Percentiles rank a stretch among this genome's conserved stretches.
These are phyloP conservation scores for Fomes fomentarius DNA, from an alignment of 1,284 basidiomycete species.

Conservation along the genomic window DNA sequence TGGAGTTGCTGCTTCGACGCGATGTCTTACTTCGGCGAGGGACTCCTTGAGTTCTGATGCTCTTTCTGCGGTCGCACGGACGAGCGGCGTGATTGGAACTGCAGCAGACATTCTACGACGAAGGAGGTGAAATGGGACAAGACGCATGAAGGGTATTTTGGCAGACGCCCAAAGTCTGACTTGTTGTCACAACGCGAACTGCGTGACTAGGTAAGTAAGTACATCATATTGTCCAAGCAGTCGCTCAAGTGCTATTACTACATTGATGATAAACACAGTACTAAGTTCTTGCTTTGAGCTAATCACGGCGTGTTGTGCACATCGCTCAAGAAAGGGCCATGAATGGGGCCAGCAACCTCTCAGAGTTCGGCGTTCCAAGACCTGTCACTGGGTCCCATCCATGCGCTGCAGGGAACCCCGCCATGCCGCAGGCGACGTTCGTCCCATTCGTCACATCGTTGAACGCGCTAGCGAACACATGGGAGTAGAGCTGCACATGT, in stretches of 20 bases:
- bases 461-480: slow-evolving; percentile 33
- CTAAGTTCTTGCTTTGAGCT: no score
- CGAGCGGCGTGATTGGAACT: slow-evolving; percentile 2
- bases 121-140: slow-evolving; percentile 5
- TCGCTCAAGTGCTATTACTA: no score
- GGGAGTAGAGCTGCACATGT: slow-evolving; percentile 32
- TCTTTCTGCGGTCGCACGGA: slow-evolving; percentile 30
- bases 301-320: no score
- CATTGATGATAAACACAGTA: no score
- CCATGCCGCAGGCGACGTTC: slow-evolving; percentile 29
- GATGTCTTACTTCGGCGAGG: slow-evolving; percentile 51
- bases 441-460: slow-evolving; percentile 44
- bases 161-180: not conserved
- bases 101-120: slow-evolving; percentile 19
- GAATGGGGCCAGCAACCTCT: slow-evolving; percentile 5
- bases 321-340: slow-evolving; percentile 12
- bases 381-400: slow-evolving; percentile 46
- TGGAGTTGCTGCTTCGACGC: slow-evolving; percentile 44
- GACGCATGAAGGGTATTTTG: slow-evolving; percentile 5
- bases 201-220: no score
- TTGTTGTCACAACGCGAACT: no score
- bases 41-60: slow-evolving; percentile 53
- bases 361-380: no score
- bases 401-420: slow-evolving; percentile 24
- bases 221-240: no score